Base-by-base conservation (phyloP, 1,284 basidiomycete species). In the Polyporus tsugae region DNA sequence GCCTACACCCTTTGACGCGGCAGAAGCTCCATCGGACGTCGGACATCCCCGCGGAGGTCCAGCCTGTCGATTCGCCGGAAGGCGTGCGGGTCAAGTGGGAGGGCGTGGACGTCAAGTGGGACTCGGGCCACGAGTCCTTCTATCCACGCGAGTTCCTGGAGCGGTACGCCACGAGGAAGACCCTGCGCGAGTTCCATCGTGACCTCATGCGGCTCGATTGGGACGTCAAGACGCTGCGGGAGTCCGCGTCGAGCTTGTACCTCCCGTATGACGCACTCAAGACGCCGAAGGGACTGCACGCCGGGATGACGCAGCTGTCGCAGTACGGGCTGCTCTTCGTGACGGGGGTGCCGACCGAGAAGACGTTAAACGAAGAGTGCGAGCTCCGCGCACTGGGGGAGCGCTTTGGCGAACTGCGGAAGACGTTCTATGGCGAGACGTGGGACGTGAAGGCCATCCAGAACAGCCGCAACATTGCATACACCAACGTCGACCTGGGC, bases 401-500 rank as follows among this genome's bases (percentile, higher is more conserved):
- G 33, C 78, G 78, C 36, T 91, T 98, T 73, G 93, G 95, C 15
- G 87, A 94, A 73, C 84, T 98, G 35, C 85, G 96, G 41, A 84
- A 88, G 65, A 99, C 97, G 11, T 97, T 99, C 80, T 99, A 99
- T 76, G 97, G 97, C 1, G 82, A 87, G 66, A 82, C 93, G 0
- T 99, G 96, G 95, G 91, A 99, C 79, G 97, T 99, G 25, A 89
- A 90, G 80, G 94, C 91, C 71, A 78, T 94, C 55, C 81, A 81
- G 59, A 85, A 93, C 67, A 94, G 92, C 73, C 89, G 87, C 73
- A 99, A 99, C 80, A 95, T 99, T 70, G 97, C 97, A 2, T 98
- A 98, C 79, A 99, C 97, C 6, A 93, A 96, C 78, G 84, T 98
- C 22, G 89, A 95, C 74, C 85, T 99, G 2, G 96, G 93, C 0